These are phyloP conservation scores for Aspergillus fijiensis DNA, from an alignment of 2,329 filamentous ascomycete species.

Conservation along the genomic window DNA sequence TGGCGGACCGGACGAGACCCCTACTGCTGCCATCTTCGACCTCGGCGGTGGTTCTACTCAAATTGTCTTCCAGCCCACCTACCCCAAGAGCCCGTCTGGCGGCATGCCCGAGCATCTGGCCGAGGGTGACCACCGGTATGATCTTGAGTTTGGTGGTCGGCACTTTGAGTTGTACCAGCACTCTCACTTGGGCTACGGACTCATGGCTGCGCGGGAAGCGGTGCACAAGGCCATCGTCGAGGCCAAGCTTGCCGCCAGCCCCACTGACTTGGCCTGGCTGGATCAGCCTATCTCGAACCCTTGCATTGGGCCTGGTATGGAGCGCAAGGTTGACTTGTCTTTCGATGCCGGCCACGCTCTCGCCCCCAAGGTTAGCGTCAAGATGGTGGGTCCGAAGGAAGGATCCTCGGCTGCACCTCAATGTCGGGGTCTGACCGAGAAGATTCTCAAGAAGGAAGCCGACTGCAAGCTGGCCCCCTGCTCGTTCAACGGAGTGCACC, in stretches of 20 bases:
- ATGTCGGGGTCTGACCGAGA: slow-evolving; percentile 86
- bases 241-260: slow-evolving; percentile 64
- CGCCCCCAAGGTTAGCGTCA: slow-evolving; percentile 66
- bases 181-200: slow-evolving; percentile 92
- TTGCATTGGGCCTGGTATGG: slow-evolving; percentile 80
- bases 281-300: slow-evolving; percentile 73
- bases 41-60: slow-evolving; percentile 96
- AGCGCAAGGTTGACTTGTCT: slow-evolving; percentile 69
- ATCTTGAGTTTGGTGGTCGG: slow-evolving; percentile 83
- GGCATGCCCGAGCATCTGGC: slow-evolving; percentile 83
- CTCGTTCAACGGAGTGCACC: slow-evolving; percentile 96
- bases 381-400: slow-evolving; percentile 80
- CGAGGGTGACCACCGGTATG: slow-evolving; percentile 94
- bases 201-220: slow-evolving; percentile 90
- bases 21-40: slow-evolving; percentile 93
- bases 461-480: slow-evolving; percentile 84
- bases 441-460: slow-evolving; percentile 83
- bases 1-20: slow-evolving; percentile 82
- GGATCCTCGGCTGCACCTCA: slow-evolving; percentile 68
- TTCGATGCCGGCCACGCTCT: slow-evolving; percentile 66
- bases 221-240: slow-evolving; percentile 76
- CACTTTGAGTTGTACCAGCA: slow-evolving; percentile 95
- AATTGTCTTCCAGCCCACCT: slow-evolving; percentile 97
- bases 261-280: slow-evolving; percentile 66
- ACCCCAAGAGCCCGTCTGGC: slow-evolving; percentile 68